A percentile compares a stretch with the other conserved stretches of the same genome.
These are phyloP conservation scores for Colletotrichum karsti DNA, from an alignment of 2,329 filamentous ascomycete genomes.

Conservation along the genomic window DNA sequence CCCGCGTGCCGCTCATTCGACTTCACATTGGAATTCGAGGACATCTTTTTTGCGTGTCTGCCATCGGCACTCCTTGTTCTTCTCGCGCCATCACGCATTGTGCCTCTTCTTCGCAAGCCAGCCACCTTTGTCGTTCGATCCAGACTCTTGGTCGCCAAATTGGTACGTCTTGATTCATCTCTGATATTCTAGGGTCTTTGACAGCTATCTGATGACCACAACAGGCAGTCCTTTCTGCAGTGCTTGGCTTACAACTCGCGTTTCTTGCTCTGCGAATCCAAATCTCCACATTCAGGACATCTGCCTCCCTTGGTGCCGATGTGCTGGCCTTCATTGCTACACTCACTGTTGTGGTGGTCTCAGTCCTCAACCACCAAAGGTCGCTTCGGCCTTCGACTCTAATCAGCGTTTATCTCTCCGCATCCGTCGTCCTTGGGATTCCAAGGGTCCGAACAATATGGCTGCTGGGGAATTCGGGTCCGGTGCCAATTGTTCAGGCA, in stretches of 20 bases:
- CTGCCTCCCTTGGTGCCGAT: constrained; percentile 32
- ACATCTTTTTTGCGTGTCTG: constrained; percentile 34
- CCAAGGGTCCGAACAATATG: not conserved
- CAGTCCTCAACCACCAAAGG: constrained; percentile 31
- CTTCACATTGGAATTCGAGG: constrained; percentile 38
- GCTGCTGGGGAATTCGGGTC: not conserved
- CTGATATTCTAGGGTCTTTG: not conserved
- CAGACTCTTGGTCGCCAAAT: constrained; percentile 19
- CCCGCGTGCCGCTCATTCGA: constrained; percentile 36
- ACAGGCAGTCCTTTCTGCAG: constrained; percentile 11
- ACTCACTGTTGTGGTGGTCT: constrained; percentile 24
- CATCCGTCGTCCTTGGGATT: constrained; percentile 28
- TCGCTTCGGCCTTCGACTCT: constrained; percentile 35
- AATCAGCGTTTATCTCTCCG: constrained; percentile 33
- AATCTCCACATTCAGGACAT: constrained; percentile 6
- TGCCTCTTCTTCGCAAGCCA: not conserved
- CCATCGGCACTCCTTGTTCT: constrained; percentile 32
- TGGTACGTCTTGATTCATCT: no score
- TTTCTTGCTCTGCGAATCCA: constrained; percentile 30
- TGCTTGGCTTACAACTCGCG: constrained; percentile 29
- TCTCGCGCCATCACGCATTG: constrained; percentile 20
- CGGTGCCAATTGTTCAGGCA: not conserved
- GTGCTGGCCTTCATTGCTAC: constrained; percentile 29
- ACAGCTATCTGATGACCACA: not conserved
- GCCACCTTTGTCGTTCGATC: constrained; percentile 1